phyloP scores from a whole-genome alignment of 345 rosid genomes.

The Anastatica hierochuntica region DNA sequence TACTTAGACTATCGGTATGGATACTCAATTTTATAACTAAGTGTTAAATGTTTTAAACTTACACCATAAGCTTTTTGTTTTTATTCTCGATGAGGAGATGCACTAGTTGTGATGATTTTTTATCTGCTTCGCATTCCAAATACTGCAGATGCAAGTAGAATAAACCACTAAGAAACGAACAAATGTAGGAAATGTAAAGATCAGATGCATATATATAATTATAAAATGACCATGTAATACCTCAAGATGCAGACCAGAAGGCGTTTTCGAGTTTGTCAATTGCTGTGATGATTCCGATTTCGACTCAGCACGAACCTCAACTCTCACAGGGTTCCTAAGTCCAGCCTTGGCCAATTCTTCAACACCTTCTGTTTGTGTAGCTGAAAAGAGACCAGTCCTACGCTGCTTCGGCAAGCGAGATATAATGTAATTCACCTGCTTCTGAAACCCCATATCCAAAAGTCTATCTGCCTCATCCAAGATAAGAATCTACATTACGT shows the following conservation, averaged over 20 bases:
- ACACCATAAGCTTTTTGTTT: conserved; percentile 72
- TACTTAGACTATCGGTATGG: neutral
- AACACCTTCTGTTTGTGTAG: conserved; percentile 93
- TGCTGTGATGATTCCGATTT: conserved; percentile 38
- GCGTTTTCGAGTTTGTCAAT: conserved; percentile 51
- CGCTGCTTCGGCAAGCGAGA: conserved; percentile 89
- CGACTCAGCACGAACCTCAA: conserved; percentile 68
- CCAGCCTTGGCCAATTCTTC: conserved; percentile 81
- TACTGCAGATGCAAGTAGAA: conserved; percentile 41
- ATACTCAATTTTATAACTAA: neutral
- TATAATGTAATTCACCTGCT: conserved; percentile 62
- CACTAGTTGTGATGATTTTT: conserved; percentile 72
- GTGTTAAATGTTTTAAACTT: conserved; percentile 28
- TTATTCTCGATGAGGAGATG: conserved; percentile 56
- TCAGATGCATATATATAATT: too few relatives aligned
- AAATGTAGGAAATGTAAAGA: neutral
- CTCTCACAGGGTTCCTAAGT: conserved; percentile 79
- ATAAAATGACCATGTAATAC: conserved; percentile 22
- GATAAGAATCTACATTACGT: conserved; percentile 72
- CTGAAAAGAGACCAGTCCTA: conserved; percentile 94
- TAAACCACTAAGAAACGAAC: neutral
- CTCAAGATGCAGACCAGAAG: conserved; percentile 81
- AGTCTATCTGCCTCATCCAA: conserved; percentile 95
- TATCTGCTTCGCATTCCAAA: conserved; percentile 84
- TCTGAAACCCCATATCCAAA: conserved; percentile 91